Base-by-base conservation (phyloP, 2,329 filamentous ascomycete genomes). In the Aphanocladium album region DNA sequence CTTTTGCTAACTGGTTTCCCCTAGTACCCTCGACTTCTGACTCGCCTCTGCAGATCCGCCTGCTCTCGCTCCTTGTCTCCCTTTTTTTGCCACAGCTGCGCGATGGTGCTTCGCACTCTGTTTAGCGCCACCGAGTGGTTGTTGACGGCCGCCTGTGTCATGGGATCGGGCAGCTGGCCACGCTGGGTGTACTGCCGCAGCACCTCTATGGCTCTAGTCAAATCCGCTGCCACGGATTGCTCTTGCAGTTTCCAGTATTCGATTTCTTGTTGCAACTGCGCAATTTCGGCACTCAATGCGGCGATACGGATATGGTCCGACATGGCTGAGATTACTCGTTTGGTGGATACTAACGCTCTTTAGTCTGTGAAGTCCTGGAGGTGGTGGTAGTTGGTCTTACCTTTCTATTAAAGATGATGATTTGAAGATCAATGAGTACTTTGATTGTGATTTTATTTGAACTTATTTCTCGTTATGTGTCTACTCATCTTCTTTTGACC, bases 61-160 rank as follows among this genome's bases (percentile, higher is more conserved):
- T 52, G 25, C 56, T 59, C 47, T 19, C 3, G 5, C 25, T 59
- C 46, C 1, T 35, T 35, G 3, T 16, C 19, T 1, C 23, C 23
- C n/a, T 35, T 52, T 25, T 19, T 39, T 4, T 21, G n/a, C 7
- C 6, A 25, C n/a, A 52, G 23, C 5, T 11, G 8, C 6, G n/a
- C 14, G 8, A 59, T 23, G 23, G 11, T 43, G 14, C 25, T 51
- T 2, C 39, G 46, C 1, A 59, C 43, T 12, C n/a, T 9, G 46
- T 59, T 59, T 11, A 52, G 47, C 25, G 47, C 56, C n/a, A 33
- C n/a, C 23, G 47, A 21, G 47, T 52, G 47, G 27, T 45, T 51
- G 47, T 59, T 59, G 37, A 59, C 46, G 5, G 56, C 56, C 1
- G 25, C 47, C 3, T 30, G 25, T 16, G 47, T 27, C 5, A 47